phyloP scores from a whole-genome alignment of 2,329 filamentous ascomycete species.

The Epichloe bromicola region DNA sequence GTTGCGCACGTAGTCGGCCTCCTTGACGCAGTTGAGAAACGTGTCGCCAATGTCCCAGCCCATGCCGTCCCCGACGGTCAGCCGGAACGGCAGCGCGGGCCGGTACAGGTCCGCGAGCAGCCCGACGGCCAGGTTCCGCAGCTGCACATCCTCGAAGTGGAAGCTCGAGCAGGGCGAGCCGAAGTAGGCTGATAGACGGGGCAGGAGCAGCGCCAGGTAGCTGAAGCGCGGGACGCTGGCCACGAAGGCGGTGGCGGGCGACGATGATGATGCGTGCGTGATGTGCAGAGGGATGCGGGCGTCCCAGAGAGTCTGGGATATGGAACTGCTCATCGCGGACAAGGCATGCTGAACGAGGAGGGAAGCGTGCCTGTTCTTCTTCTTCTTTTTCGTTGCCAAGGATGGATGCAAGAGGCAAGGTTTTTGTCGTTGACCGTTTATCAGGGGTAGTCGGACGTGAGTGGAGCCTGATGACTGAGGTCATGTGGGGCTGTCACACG shows the following conservation, averaged over 20 bases:
- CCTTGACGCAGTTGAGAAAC: conserved; percentile 52
- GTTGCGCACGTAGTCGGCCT: conserved; percentile 77
- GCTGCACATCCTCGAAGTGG: conserved; percentile 40
- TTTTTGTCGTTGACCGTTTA: no score
- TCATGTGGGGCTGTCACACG: no score
- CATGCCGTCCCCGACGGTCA: conserved; percentile 39
- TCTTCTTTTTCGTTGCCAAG: no score
- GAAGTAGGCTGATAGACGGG: conserved; percentile 41
- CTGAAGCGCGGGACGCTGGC: conserved; percentile 43
- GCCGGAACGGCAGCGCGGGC: conserved; percentile 39
- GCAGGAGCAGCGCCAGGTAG: conserved; percentile 45
- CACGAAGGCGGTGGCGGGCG: conserved; percentile 29
- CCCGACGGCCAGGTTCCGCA: conserved; percentile 40
- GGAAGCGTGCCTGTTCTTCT: not conserved
- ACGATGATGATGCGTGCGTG: conserved; percentile 27
- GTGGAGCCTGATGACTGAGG: no score
- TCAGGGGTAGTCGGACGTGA: no score
- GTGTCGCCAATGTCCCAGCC: conserved; percentile 50
- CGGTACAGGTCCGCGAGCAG: conserved; percentile 45
- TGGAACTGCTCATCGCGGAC: conserved; percentile 8
- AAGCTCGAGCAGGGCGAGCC: conserved; percentile 43
- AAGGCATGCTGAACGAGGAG: conserved; percentile 2
- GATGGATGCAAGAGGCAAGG: no score
- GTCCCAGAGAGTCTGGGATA: conserved; percentile 39
- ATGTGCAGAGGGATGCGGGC: conserved; percentile 42